Conservation (phyloP, 164 flowering plant genomes). For the Berberis vulgaris region DNA sequence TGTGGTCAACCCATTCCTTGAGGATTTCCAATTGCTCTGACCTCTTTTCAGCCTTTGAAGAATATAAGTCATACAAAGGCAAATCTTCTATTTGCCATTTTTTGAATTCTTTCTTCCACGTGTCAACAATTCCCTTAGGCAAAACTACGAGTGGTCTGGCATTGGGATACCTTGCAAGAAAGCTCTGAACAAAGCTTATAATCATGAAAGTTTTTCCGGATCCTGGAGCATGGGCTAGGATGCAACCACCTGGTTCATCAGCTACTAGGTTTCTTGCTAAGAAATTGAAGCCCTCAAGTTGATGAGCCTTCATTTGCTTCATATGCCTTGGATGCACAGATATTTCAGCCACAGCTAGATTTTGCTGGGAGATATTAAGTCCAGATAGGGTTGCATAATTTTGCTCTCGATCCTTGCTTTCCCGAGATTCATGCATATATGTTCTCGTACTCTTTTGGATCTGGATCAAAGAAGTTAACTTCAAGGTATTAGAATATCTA, state of each 20-base stretch:
- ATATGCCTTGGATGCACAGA: conserved; percentile 77
- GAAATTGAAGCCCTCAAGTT: conserved; percentile 84
- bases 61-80: conserved; percentile 67
- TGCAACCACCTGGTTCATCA: conserved; percentile 85
- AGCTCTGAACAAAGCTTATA: conserved; percentile 82
- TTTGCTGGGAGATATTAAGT: conserved; percentile 26
- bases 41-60: conserved; percentile 57
- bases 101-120: conserved; percentile 78
- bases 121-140: conserved; percentile 67
- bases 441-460: conserved; percentile 40
- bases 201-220: conserved; percentile 96
- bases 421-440: conserved; percentile 34
- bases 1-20: conserved; percentile 55
- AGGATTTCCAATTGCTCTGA: conserved; percentile 59
- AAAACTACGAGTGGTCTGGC: conserved; percentile 76
- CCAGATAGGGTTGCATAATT: conserved; percentile 16
- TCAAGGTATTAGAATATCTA: not conserved
- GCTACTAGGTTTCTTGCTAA: conserved; percentile 57
- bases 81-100: conserved; percentile 80
- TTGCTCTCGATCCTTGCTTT: conserved; percentile 20
- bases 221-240: conserved; percentile 96
- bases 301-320: conserved; percentile 89
- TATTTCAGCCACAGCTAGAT: conserved; percentile 33
- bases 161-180: conserved; percentile 62
- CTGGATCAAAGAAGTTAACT: conserved; percentile 23